A percentile compares a stretch with the other conserved stretches of the same genome.
Evolutionary conservation across 2,329 filamentous ascomycete genomes (phyloP).

Genomic region (Fusarium irregulare): DNA sequence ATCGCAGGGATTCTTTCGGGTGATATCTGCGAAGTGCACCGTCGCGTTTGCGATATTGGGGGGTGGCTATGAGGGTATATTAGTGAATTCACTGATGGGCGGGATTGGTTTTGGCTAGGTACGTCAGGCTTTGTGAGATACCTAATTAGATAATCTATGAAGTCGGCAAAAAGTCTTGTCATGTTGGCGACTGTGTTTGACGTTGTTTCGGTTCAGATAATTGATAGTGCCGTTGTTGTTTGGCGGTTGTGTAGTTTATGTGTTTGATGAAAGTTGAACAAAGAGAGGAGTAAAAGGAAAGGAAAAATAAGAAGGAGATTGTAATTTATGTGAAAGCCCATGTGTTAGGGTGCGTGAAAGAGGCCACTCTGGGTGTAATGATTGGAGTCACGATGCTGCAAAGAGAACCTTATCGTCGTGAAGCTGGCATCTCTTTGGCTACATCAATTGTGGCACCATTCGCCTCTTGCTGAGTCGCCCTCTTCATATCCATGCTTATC

Average conservation of each 20-base stretch:
- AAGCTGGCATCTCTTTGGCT: not conserved
- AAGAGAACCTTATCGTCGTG: not conserved
- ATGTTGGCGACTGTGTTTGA: no score
- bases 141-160: not conserved
- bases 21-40: not conserved
- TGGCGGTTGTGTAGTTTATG: not conserved
- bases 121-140: not conserved
- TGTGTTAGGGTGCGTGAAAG: not conserved
- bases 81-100: not conserved
- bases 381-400: not conserved
- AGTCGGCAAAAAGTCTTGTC: no score
- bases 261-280: not conserved
- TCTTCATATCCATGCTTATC: not conserved
- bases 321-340: not conserved
- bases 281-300: not conserved
- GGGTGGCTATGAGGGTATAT: not conserved
- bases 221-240: not conserved
- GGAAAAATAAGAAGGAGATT: not conserved
- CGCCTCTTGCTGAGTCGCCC: not conserved
- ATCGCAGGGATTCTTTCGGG: not conserved
- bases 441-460: fast-evolving
- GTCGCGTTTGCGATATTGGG: not conserved
- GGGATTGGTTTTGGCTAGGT: not conserved
- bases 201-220: no score
- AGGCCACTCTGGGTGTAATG: not conserved